Evolutionary conservation across 176 grass and related monocot species (phyloP).

Genomic region (Aegilops bicornis): DNA sequence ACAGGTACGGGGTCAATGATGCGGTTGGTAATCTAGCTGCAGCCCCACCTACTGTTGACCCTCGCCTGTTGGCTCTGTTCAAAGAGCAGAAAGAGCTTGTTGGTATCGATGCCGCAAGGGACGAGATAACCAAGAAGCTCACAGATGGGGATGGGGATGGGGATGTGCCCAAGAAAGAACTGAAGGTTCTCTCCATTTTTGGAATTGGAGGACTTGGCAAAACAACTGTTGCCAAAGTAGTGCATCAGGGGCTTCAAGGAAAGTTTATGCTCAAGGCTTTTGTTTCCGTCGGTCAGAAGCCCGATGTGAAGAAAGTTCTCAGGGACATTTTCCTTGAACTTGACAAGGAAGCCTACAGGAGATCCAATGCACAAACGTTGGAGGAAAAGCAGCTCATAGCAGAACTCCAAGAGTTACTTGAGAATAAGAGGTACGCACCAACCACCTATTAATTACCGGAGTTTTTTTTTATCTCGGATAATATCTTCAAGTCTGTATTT

Average conservation of each 20-base stretch:
- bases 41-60: neutral
- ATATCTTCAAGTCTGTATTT: no score
- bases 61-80: neutral
- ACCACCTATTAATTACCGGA: neutral
- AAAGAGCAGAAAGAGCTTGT: neutral
- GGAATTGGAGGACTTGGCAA: neutral
- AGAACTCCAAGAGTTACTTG: neutral
- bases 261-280: neutral
- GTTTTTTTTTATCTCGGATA: no score
- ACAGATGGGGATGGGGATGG: rapidly evolving
- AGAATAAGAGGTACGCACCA: neutral
- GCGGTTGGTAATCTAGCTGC: neutral
- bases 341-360: neutral
- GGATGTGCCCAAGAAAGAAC: neutral
- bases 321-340: neutral
- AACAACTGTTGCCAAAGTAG: neutral
- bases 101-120: neutral
- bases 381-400: neutral
- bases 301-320: neutral
- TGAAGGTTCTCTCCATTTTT: neutral
- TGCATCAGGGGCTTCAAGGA: neutral
- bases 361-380: neutral
- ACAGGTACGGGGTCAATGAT: neutral
- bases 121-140: neutral
- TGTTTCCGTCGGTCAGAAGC: neutral